Evolutionary conservation across 768 basidiomycete species (phyloP), one percentile per base, ranked within the genome.

Genomic region (Leccinum arenicola): DNA sequence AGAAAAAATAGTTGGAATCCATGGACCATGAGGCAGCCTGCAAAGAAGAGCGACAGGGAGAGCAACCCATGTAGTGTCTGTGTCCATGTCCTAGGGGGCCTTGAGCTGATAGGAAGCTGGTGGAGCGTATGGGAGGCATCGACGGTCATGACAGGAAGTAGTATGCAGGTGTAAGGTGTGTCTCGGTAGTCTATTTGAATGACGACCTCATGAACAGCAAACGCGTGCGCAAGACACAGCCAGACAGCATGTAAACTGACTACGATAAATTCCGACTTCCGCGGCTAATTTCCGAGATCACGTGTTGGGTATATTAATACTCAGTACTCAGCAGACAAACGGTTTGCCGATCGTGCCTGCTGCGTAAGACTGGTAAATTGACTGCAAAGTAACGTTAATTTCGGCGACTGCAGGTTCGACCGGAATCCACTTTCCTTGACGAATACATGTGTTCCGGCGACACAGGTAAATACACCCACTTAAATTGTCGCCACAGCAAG

Each of bases 1-100:
- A 92, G 75, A 63, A 88, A 75, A 27, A 86, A 64, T 70, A 95
- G 80, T 72, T 96, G 95, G 38, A 84, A 84, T 31, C 75, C 78
- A 66, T 93, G 84, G 62, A 91, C 80, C 76, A 87, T 83, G 33
- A 93, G 58, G 66, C 86, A 86, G 11, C 82, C 91, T 8, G 81
- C 61, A 62, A 83, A 73, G 76, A 92, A 91, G 33, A 86, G 65
- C 38, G 85, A 27, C 59, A 74, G 64, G 70, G 86, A 90, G 25
- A 83, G 68, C 5, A 83, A 33, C 27, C 78, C 85, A 27, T 80
- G 68, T 50, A 85, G 52, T 2, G 69, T 75, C 71, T 82, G 82
- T 40, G 59, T 49, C 84, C 86, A 89, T 61, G 86, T 71, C 52
- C 74, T 73, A 1, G 78, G 74, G 9, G 83, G 83, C 25, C 89